Evolutionary conservation across 345 rosid genomes (phyloP).

Genomic region (Mallotus nudiflorus): DNA sequence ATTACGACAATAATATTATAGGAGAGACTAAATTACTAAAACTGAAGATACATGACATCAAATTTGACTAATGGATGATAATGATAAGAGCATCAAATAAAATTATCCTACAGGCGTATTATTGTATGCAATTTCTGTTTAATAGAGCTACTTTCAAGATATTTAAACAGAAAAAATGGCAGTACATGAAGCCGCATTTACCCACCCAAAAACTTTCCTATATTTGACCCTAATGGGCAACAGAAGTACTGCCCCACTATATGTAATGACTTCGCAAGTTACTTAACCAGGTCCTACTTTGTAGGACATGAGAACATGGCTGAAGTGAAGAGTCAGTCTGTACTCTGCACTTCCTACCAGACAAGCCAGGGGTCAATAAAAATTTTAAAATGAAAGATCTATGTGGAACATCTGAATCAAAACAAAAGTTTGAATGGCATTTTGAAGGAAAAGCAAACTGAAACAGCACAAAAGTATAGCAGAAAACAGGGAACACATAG

Average conservation of each 20-base stretch:
- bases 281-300: background rate
- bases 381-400: background rate
- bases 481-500: background rate
- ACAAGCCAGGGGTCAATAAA: constrained; percentile 6
- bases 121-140: background rate
- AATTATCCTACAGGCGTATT: background rate
- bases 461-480: background rate
- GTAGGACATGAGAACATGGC: background rate
- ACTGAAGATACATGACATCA: background rate
- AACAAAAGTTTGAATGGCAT: background rate
- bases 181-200: background rate
- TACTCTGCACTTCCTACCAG: background rate
- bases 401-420: background rate
- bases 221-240: background rate
- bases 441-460: background rate
- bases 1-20: background rate
- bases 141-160: background rate
- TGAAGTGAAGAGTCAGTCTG: background rate
- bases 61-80: background rate
- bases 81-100: background rate
- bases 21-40: background rate
- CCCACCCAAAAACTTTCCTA: background rate
- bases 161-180: background rate
- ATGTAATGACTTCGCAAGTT: background rate
- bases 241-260: background rate